These are phyloP conservation scores for Catharanthus roseus DNA, from an alignment of 257 asterid species.

Conservation along the genomic window DNA sequence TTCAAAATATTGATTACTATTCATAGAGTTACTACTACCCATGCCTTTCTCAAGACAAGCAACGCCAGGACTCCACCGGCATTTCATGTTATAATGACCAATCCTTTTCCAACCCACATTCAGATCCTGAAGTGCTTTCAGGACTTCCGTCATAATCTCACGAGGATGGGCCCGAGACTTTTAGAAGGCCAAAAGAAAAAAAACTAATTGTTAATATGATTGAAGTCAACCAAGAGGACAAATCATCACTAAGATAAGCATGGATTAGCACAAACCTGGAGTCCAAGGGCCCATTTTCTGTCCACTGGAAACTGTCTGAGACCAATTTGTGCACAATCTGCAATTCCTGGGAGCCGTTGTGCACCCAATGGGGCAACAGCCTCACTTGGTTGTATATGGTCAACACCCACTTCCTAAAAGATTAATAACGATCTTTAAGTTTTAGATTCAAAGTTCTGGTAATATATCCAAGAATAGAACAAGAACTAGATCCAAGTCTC, in stretches of 20 bases:
- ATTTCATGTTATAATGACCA: constrained; percentile 89
- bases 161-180: constrained; percentile 94
- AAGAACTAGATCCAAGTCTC: background rate
- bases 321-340: constrained; percentile 59
- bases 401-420: constrained; percentile 48
- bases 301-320: constrained; percentile 57
- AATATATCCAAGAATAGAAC: background rate
- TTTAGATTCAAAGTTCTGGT: background rate
- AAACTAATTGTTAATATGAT: background rate
- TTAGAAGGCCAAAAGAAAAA: constrained; percentile 17
- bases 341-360: constrained; percentile 49
- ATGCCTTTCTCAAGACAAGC: constrained; percentile 41
- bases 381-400: constrained; percentile 44
- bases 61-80: constrained; percentile 59
- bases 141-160: constrained; percentile 91
- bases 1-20: constrained; percentile 40
- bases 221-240: background rate
- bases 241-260: background rate
- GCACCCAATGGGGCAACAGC: constrained; percentile 45
- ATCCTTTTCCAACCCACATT: constrained; percentile 82
- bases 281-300: constrained; percentile 95
- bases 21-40: constrained; percentile 40
- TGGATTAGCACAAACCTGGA: constrained; percentile 54
- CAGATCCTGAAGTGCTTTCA: constrained; percentile 75
- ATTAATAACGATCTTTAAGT: background rate